A percentile compares a stretch with the other conserved stretches of the same genome.
phyloP scores from a whole-genome alignment of 192 early-diverging fungal species.

The Piromyces finnis region DNA sequence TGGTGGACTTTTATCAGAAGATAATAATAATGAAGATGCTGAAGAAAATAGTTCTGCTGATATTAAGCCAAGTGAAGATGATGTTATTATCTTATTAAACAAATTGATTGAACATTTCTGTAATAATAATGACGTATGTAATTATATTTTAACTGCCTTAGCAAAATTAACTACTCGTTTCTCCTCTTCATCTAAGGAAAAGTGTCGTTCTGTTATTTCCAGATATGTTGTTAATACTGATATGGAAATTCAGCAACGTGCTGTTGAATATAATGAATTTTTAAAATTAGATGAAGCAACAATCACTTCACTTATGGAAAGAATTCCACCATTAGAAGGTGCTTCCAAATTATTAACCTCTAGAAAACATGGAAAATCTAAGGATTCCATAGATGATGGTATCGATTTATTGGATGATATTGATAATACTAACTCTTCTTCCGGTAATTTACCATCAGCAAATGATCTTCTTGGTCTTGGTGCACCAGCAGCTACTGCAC shows the following conservation, averaged over 20 bases:
- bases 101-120: slow-evolving; percentile 62
- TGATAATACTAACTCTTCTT: not conserved
- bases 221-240: slow-evolving; percentile 53
- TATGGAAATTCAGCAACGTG: slow-evolving; percentile 86
- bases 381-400: slow-evolving; percentile 16
- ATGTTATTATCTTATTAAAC: slow-evolving; percentile 56
- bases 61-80: slow-evolving; percentile 36
- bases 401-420: slow-evolving; percentile 2
- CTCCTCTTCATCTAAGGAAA: slow-evolving; percentile 6
- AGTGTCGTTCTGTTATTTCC: slow-evolving; percentile 38
- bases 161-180: slow-evolving; percentile 82
- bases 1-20: not conserved
- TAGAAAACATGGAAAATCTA: not conserved
- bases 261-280: slow-evolving; percentile 73
- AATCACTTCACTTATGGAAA: slow-evolving; percentile 66
- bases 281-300: slow-evolving; percentile 42
- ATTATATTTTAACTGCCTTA: slow-evolving; percentile 70
- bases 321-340: slow-evolving; percentile 70
- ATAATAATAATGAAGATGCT: not conserved
- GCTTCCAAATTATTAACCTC: slow-evolving; percentile 3
- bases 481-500: not conserved
- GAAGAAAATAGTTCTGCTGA: slow-evolving; percentile 11
- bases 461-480: not conserved
- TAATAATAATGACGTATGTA: slow-evolving; percentile 56
- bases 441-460: not conserved